phyloP scores from a whole-genome alignment of 257 asterid species.

The Solanum medicagineum region DNA sequence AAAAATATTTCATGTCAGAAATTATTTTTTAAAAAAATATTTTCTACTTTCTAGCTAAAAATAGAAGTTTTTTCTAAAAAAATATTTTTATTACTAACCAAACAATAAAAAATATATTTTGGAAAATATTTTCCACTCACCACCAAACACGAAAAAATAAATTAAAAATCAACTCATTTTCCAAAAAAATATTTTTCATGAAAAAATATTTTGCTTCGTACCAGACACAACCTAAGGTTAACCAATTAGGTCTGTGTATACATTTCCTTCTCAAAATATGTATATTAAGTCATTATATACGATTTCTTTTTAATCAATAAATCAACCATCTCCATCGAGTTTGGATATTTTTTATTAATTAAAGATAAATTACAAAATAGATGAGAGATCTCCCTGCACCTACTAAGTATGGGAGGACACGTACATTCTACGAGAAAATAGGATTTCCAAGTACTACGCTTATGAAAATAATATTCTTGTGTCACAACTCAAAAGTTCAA shows the following conservation, averaged over 20 bases:
- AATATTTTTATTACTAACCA: no score
- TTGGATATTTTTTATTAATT: neutral
- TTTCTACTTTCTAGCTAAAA: no score
- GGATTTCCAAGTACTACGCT: neutral
- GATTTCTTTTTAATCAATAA: no score
- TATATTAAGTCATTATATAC: neutral
- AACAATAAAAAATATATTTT: no score
- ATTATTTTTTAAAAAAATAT: no score
- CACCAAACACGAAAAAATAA: no score
- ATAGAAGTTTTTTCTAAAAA: no score
- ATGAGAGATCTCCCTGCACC: neutral
- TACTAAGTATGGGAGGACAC: neutral
- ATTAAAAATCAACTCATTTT: no score
- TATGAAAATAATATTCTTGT: neutral
- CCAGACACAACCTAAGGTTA: neutral
- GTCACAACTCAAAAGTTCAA: neutral
- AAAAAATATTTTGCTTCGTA: no score
- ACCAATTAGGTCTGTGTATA: neutral
- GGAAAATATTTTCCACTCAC: no score
- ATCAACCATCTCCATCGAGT: neutral
- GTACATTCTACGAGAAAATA: neutral
- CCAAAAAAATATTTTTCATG: no score
- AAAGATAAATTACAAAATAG: neutral
- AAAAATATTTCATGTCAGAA: no score
- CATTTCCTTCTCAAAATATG: neutral